These are phyloP conservation scores for Davidsoniella virescens DNA, from an alignment of 2,329 filamentous ascomycete genomes.

Conservation along the genomic window DNA sequence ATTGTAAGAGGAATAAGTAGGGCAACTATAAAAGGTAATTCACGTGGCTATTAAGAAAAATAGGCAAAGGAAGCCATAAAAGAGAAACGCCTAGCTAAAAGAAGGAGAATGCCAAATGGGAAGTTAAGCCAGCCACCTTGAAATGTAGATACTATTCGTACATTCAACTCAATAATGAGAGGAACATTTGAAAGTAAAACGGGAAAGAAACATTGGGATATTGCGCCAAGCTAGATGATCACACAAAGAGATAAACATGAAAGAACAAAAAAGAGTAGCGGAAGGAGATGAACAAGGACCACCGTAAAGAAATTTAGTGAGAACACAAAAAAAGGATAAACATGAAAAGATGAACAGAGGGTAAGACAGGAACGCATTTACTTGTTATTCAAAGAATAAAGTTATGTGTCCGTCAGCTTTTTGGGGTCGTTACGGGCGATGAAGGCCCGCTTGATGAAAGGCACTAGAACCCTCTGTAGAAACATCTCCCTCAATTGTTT, in stretches of 20 bases:
- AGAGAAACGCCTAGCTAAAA: too few relatives aligned
- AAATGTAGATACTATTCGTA: too few relatives aligned
- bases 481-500: slow-evolving; percentile 83
- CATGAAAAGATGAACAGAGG: neutral
- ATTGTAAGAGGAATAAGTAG: too few relatives aligned
- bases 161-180: too few relatives aligned
- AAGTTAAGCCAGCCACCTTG: too few relatives aligned
- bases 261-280: neutral
- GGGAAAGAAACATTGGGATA: neutral
- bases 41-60: too few relatives aligned
- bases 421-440: neutral
- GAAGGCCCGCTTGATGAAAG: neutral
- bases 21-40: too few relatives aligned
- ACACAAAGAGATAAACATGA: slow-evolving; percentile 1
- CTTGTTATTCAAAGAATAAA: neutral
- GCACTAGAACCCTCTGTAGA: slow-evolving; percentile 44
- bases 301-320: neutral
- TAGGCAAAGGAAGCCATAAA: too few relatives aligned
- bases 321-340: neutral
- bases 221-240: neutral
- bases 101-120: too few relatives aligned
- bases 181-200: too few relatives aligned
- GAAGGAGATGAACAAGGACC: neutral
- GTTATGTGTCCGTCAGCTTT: neutral
- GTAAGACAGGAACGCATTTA: neutral